phyloP scores from a whole-genome alignment of 2,329 filamentous ascomycete species.

The Alternaria rosae region DNA sequence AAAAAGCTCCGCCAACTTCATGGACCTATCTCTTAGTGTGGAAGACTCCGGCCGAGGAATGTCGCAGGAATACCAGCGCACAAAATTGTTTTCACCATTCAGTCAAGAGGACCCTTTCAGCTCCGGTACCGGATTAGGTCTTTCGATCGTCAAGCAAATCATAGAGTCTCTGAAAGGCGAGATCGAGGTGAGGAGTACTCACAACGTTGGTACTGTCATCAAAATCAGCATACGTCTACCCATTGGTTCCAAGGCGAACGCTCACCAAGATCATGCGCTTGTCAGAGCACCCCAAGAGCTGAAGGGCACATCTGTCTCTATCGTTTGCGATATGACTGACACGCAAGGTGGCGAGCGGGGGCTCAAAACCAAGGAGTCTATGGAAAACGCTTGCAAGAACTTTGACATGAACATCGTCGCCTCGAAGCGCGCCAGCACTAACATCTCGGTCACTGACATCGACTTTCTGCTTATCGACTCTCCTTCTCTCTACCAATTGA shows the following conservation, averaged over 20 bases:
- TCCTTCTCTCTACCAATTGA: slow-evolving; percentile 30
- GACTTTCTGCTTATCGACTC: slow-evolving; percentile 41
- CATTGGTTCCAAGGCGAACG: slow-evolving; percentile 17
- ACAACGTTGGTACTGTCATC: slow-evolving; percentile 38
- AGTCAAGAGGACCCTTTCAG: slow-evolving; percentile 47
- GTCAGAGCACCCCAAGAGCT: slow-evolving; percentile 25
- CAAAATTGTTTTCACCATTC: slow-evolving; percentile 44
- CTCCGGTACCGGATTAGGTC: slow-evolving; percentile 44
- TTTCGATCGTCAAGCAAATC: slow-evolving; percentile 48
- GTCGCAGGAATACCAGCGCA: slow-evolving; percentile 43
- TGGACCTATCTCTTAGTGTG: slow-evolving; percentile 45
- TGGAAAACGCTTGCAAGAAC: slow-evolving; percentile 33
- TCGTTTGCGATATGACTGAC: slow-evolving; percentile 31
- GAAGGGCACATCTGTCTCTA: slow-evolving; percentile 27
- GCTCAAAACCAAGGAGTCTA: slow-evolving; percentile 34
- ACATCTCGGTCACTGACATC: slow-evolving; percentile 19
- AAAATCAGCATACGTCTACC: slow-evolving; percentile 34
- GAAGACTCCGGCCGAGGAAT: slow-evolving; percentile 48
- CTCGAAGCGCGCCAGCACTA: slow-evolving; percentile 15
- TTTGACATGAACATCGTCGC: slow-evolving; percentile 31
- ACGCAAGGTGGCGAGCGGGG: slow-evolving; percentile 32
- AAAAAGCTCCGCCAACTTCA: slow-evolving; percentile 17
- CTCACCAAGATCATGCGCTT: slow-evolving; percentile 18
- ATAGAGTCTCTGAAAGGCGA: slow-evolving; percentile 43
- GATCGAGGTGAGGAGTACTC: slow-evolving; percentile 41